These are phyloP conservation scores for Phytophthora cryptogea DNA, from an alignment of 352 stramenopile species.

Conservation along the genomic window DNA sequence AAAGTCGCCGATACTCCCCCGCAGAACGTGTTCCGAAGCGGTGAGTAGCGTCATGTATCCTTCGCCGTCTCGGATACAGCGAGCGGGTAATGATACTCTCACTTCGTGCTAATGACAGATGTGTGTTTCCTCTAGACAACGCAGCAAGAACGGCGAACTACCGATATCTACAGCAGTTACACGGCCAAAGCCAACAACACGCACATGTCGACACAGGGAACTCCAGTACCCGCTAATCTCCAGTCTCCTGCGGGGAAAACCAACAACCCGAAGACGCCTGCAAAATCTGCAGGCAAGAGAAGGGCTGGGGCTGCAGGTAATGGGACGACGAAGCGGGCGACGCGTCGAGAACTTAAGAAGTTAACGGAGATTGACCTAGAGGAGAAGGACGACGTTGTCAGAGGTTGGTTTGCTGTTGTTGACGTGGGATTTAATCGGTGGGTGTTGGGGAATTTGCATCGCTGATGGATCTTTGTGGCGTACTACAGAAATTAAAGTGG, in stretches of 20 bases:
- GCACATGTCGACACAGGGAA: constrained; percentile 40
- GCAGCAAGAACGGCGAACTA: background rate
- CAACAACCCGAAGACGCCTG: constrained; percentile 47
- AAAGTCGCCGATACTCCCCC: constrained; percentile 8
- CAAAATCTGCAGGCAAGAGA: constrained; percentile 51
- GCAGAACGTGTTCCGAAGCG: constrained; percentile 10
- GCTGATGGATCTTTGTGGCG: background rate
- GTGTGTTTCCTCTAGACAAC: background rate
- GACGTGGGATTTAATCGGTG: background rate
- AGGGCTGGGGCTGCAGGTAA: constrained; percentile 26
- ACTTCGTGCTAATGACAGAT: background rate
- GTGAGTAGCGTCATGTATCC: constrained; percentile 11
- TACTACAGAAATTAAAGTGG: constrained; percentile 19
- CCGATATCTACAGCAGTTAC: constrained; percentile 1
- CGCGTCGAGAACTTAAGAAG: constrained; percentile 80
- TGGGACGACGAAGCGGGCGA: constrained; percentile 54
- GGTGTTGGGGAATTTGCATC: background rate
- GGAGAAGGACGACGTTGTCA: constrained; percentile 61
- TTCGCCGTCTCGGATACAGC: background rate
- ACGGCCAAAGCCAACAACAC: background rate
- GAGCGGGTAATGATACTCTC: background rate
- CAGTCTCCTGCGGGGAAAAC: constrained; percentile 41
- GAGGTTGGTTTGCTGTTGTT: constrained; percentile 27
- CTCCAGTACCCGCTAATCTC: constrained; percentile 32
- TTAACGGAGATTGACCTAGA: constrained; percentile 76